Conservation (phyloP, 2,329 filamentous ascomycete species). For the Exophiala phaeomuriformis region DNA sequence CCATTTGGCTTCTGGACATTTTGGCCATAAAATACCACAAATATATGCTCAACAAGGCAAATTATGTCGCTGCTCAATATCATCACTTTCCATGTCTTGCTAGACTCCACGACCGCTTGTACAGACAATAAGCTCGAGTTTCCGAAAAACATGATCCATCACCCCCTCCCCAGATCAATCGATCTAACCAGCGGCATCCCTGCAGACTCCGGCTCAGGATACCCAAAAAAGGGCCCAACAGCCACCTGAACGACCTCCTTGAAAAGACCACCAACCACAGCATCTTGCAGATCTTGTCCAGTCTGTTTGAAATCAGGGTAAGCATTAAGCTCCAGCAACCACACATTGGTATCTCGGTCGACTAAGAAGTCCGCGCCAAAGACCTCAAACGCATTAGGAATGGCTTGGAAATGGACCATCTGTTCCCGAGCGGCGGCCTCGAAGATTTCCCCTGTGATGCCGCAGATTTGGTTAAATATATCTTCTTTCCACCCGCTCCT, state of each 20-base stretch:
- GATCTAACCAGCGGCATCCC: constrained; percentile 36
- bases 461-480: constrained; percentile 69
- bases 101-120: neutral
- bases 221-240: constrained; percentile 61
- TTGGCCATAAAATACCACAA: too few species aligned
- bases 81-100: neutral
- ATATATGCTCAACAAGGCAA: too few species aligned
- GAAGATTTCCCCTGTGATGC: constrained; percentile 68
- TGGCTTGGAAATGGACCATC: constrained; percentile 83
- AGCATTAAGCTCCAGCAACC: constrained; percentile 86
- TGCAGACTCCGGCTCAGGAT: constrained; percentile 12
- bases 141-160: constrained; percentile 4
- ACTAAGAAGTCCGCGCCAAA: constrained; percentile 90
- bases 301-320: constrained; percentile 96
- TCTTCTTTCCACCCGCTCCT: constrained; percentile 45
- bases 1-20: too few species aligned
- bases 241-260: constrained; percentile 60
- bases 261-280: constrained; percentile 69
- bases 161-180: constrained; percentile 40
- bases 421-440: constrained; percentile 77
- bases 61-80: too few species aligned
- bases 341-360: constrained; percentile 56
- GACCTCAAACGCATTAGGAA: constrained; percentile 83
- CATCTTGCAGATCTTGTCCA: constrained; percentile 60
- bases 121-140: neutral